Percentiles rank a stretch among this genome's conserved stretches.
Conservation (phyloP, 2,329 filamentous ascomycete genomes). For the Pyrenochaeta sp. region DNA sequence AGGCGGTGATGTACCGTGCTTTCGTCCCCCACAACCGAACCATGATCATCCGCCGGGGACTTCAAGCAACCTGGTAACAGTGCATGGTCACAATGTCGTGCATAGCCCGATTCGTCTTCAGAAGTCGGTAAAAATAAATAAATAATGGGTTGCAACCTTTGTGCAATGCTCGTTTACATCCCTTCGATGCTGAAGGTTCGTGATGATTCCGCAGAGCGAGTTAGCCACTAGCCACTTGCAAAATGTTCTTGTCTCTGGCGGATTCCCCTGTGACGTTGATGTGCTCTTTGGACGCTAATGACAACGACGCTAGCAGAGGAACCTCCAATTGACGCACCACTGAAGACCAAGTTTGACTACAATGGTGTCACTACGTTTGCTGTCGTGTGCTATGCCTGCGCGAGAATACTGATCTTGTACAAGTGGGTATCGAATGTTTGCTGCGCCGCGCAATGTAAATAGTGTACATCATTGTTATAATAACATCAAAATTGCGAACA, state of each 20-base stretch:
- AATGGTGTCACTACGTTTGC: neutral
- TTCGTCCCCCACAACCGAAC: conserved; percentile 25
- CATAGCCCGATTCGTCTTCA: conserved; percentile 14
- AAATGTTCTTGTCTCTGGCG: conserved; percentile 4
- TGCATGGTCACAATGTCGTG: neutral
- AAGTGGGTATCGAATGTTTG: conserved; percentile 14
- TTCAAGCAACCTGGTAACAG: conserved; percentile 3
- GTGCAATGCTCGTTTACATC: neutral
- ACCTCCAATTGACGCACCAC: neutral
- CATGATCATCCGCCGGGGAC: conserved; percentile 15
- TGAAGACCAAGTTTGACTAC: neutral
- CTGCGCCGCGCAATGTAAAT: conserved; percentile 21
- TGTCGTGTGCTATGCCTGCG: neutral
- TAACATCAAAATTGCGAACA: conserved; percentile 22
- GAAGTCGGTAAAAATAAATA: neutral
- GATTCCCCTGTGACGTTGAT: neutral
- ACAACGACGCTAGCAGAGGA: conserved; percentile 18
- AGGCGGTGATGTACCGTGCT: conserved; percentile 6
- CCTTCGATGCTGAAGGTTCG: neutral
- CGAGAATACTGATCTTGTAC: neutral
- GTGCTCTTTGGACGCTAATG: conserved; percentile 7
- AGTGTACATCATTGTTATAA: neutral
- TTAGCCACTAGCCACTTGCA: neutral
- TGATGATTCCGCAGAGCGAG: neutral
- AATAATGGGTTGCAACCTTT: too few species aligned